phyloP scores from a whole-genome alignment of 2,329 filamentous ascomycete species.

The Aspergillus oerlinghausenensis region DNA sequence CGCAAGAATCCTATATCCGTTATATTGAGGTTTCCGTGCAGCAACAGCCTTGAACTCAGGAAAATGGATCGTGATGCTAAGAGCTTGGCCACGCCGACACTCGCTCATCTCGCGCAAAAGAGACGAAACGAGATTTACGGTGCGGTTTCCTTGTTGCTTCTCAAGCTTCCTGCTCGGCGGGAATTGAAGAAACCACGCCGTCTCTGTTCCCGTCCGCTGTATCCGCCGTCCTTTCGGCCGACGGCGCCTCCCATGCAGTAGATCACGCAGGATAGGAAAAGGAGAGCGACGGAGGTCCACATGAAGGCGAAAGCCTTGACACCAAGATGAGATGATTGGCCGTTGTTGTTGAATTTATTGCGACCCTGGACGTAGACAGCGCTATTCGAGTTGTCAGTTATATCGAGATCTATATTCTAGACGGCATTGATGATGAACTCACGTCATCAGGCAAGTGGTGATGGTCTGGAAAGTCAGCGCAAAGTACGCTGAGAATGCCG shows the following conservation, averaged over 20 bases:
- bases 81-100: neutral
- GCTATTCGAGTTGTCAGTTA: slow-evolving; percentile 34
- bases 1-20: neutral
- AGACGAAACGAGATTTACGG: slow-evolving; percentile 16
- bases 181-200: slow-evolving; percentile 37
- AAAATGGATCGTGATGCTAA: neutral
- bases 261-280: slow-evolving; percentile 52
- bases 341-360: slow-evolving; percentile 49
- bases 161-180: slow-evolving; percentile 24
- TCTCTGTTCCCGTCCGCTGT: slow-evolving; percentile 33
- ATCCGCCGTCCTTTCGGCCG: slow-evolving; percentile 28
- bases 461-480: slow-evolving; percentile 57
- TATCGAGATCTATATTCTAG: neutral
- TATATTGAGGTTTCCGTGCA: neutral
- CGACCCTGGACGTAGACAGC: slow-evolving; percentile 58
- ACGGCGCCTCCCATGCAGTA: slow-evolving; percentile 50
- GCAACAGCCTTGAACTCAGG: neutral
- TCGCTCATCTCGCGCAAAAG: neutral
- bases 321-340: slow-evolving; percentile 49
- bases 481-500: slow-evolving; percentile 48
- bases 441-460: slow-evolving; percentile 59
- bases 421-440: slow-evolving; percentile 31
- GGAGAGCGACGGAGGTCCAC: slow-evolving; percentile 54
- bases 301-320: slow-evolving; percentile 58
- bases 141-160: slow-evolving; percentile 26